Conservation (phyloP, 495 filamentous ascomycete species). For the Aspergillus steynii region DNA sequence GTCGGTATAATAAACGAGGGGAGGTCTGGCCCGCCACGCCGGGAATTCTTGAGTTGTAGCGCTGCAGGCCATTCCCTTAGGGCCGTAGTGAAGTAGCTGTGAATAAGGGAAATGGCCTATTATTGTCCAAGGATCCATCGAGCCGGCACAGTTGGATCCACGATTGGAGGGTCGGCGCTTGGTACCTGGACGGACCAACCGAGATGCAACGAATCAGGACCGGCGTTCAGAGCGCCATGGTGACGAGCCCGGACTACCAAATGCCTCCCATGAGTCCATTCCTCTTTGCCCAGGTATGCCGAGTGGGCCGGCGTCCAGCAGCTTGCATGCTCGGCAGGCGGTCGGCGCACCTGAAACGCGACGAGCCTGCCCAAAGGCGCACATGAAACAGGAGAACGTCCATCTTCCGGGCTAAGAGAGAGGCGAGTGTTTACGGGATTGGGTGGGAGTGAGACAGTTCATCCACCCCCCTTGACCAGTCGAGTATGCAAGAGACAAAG, state of each 20-base stretch:
- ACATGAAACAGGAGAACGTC: conserved; percentile 7
- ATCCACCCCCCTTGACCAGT: background rate
- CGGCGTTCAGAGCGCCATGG: background rate
- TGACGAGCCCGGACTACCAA: background rate
- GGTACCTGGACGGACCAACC: background rate
- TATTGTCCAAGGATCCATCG: conserved; percentile 1
- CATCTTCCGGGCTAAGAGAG: conserved; percentile 1
- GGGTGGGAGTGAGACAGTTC: background rate
- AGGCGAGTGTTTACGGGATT: background rate
- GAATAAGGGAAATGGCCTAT: conserved; percentile 5
- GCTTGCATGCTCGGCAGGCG: conserved; percentile 1
- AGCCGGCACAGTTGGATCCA: conserved; percentile 2
- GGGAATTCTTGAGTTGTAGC: background rate
- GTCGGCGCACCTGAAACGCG: conserved; percentile 5
- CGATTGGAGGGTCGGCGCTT: background rate
- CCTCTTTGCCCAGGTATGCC: conserved; percentile 5
- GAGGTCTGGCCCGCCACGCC: background rate
- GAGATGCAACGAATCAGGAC: conserved; percentile 1
- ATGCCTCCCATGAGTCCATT: conserved; percentile 4
- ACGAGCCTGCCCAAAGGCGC: conserved; percentile 1
- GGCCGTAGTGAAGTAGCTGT: background rate
- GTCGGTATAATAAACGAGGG: conserved; percentile 9
- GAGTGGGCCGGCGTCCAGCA: background rate
- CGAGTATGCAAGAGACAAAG: background rate
- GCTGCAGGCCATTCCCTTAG: background rate